Base-by-base conservation (phyloP, 2,329 filamentous ascomycete species). In the Incumbomyces delicatus region DNA sequence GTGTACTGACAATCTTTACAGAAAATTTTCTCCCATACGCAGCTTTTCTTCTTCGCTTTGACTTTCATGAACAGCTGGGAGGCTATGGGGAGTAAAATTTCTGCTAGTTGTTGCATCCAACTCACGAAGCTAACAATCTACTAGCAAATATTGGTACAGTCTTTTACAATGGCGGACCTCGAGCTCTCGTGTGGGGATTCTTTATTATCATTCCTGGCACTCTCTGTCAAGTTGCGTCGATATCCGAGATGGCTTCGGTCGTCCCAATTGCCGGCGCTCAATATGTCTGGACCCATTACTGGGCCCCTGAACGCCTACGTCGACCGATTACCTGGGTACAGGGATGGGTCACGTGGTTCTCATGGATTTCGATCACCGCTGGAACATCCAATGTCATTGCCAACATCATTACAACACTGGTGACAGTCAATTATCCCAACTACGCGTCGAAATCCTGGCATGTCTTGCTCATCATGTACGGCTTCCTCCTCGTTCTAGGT, bases 281-380 rank as follows among this genome's bases (percentile, higher is more conserved):
- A 46, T 68, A 68, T 44, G 62, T 66, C 49, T 68, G 65, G 65
- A 67, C 63, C 3, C 57, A 60, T 30, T 51, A 58, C 3, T 49
- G 63, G 6, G 62, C 63, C 16, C 62, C 63, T 1, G 44, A 45
- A 1, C 50, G 45, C 1, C 57, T 59, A 17, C 54, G 46, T 22
- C 55, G 52, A 30, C 62, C 63, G 17, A 61, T 59, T 16, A 63
- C 61, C 10, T 57, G 54, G 52, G 52, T 58, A 41, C 55, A 57
- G 36, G 64, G 63, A 4, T 68, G 64, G 65, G 53, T 66, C 12
- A 68, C 65, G 1, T 67, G 63, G 63, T 60, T 64, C 38, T 63
- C 60, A 17, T 68, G 66, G 60, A 55, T 66, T 13, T 57, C 61
- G 1, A 48, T 57, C 2, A 20, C 32, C 8, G 47, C 47, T 2